Conservation (phyloP, 352 stramenopile genomes). For the Phytophthora cryptogea region DNA sequence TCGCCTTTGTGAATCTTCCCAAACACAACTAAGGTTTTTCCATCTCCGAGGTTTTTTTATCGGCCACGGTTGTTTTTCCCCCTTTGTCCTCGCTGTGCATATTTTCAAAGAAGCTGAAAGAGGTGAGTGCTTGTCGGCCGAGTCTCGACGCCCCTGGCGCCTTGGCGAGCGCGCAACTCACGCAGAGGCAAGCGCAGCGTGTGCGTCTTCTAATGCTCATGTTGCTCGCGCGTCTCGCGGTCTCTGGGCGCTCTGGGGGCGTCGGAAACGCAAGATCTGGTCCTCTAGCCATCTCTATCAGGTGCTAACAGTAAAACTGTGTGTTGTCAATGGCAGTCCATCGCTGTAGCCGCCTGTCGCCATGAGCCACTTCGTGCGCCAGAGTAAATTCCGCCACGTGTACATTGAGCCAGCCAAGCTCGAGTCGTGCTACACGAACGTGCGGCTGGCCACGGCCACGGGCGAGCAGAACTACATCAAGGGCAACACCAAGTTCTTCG, state of each 20-base stretch:
- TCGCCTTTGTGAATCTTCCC: too few species aligned
- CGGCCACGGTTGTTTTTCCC: slow-evolving; percentile 15
- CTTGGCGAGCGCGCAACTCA: too few species aligned
- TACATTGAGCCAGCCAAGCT: slow-evolving; percentile 97
- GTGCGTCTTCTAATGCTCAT: background rate
- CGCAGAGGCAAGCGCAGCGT: background rate
- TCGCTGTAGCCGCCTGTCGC: slow-evolving; percentile 24
- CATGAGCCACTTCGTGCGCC: slow-evolving; percentile 95
- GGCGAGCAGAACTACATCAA: slow-evolving; percentile 99
- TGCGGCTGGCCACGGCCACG: slow-evolving; percentile 96
- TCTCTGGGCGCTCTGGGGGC: background rate
- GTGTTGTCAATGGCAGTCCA: too few species aligned
- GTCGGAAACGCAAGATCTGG: too few species aligned
- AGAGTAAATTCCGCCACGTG: slow-evolving; percentile 99
- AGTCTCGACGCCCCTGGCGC: too few species aligned
- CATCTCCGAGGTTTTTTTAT: slow-evolving; percentile 18
- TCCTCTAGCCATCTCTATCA: too few species aligned
- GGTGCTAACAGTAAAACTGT: too few species aligned
- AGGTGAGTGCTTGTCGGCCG: slow-evolving; percentile 26
- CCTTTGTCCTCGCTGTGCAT: slow-evolving; percentile 34
- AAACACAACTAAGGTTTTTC: slow-evolving; percentile 22
- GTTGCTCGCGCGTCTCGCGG: background rate
- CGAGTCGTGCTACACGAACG: slow-evolving; percentile 91
- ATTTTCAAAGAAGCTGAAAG: slow-evolving; percentile 34
- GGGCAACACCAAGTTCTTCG: slow-evolving; percentile 99